Conservation (phyloP, 306 rosid genomes). For the Nissolia schottii region DNA sequence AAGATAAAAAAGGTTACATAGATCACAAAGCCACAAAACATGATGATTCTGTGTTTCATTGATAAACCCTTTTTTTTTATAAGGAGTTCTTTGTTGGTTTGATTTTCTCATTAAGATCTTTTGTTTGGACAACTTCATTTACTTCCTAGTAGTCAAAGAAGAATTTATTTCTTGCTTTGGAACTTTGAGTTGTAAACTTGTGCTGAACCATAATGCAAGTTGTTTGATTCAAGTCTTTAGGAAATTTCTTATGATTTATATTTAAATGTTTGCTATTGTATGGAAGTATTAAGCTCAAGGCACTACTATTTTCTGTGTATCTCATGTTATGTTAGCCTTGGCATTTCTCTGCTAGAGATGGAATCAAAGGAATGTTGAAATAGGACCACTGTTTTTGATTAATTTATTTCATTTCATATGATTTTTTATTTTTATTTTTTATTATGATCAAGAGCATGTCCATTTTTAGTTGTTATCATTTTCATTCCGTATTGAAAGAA, state of each 20-base stretch:
- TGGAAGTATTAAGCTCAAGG: not conserved
- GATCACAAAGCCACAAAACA: not conserved
- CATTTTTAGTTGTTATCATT: too few species aligned
- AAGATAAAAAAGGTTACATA: not conserved
- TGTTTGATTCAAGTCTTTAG: not conserved
- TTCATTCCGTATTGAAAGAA: too few species aligned
- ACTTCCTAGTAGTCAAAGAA: not conserved
- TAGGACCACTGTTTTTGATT: too few species aligned
- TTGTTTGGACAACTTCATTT: slow-evolving; percentile 1
- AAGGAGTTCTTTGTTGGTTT: not conserved
- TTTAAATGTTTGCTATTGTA: not conserved
- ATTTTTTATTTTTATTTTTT: too few species aligned
- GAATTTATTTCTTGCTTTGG: not conserved
- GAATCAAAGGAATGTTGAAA: not conserved
- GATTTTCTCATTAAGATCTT: not conserved
- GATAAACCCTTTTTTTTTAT: not conserved
- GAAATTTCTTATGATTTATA: too few species aligned
- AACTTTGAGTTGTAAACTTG: not conserved
- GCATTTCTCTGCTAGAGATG: not conserved
- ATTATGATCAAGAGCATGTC: too few species aligned
- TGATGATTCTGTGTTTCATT: slow-evolving; percentile 1
- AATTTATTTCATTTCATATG: not conserved
- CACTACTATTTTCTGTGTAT: not conserved
- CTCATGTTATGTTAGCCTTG: not conserved
- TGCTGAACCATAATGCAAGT: not conserved